Evolutionary conservation across 2,329 filamentous ascomycete genomes (phyloP), one percentile per base, ranked within the genome.

Genomic region (Septoria petroselini): DNA sequence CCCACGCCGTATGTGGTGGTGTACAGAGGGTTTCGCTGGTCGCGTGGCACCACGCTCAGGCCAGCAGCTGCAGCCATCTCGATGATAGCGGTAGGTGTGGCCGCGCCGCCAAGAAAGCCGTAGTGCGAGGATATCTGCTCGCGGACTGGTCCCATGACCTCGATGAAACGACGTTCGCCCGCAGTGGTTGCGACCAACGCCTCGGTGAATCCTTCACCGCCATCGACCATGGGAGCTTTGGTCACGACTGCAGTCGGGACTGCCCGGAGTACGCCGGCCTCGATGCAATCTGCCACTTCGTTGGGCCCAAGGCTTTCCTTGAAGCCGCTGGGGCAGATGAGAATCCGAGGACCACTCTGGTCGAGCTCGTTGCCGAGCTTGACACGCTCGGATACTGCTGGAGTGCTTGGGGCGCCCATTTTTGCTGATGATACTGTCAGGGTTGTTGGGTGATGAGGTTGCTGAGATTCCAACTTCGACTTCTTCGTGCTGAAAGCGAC

Each of bases 21-120:
- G 7, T 66, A 47, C 1, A 71, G 72, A 0, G 76, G 76, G 55
- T 78, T 68, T 27, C 76, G 71, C 27, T 62, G 61, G 25, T 67
- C 59, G 7, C 64, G 62, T 0, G 76, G 76, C 1, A 79, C 74
- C 6, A 79, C 64, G 41, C 74, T 72, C 5, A 79, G 65, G 1
- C 76, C 76, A 17, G 76, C 76, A 1, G 75, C 76, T 4, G 76
- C 74, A 4, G 76, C 76, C 73, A 79, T 78, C 50, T 79, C 76
- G 9, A 79, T 63, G 5, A 78, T 72, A 3, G 74, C 76, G 4
- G 73, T 77, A 40, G 63, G 63, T 14, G 50, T 54, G 19, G 58
- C 41, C 42, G 62, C 47, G 53, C 64, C 45, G 17, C 65, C 54
- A 7, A 77, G 62, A 29, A 78, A 68, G 6, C 76, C 76, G 50